phyloP scores from a whole-genome alignment of 345 rosid species.

The Tarenaya hassleriana region DNA sequence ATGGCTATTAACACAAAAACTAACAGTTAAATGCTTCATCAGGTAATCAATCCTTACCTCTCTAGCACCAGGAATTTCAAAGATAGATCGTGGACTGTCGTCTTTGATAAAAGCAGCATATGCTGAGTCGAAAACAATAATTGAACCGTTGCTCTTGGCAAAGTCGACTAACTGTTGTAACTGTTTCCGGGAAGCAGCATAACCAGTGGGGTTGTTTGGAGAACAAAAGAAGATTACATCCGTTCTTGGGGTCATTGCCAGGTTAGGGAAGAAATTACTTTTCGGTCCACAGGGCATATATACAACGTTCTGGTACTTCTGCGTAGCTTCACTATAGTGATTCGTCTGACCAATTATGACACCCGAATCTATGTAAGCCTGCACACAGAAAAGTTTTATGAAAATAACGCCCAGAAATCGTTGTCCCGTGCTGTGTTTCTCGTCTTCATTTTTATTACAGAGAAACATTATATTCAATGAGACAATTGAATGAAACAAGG shows the following conservation, averaged over 20 bases:
- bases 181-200: constrained; percentile 57
- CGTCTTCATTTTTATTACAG: not conserved
- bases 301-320: constrained; percentile 51
- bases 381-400: constrained; percentile 13
- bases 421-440: not conserved
- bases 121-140: constrained; percentile 67
- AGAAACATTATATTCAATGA: too few species aligned
- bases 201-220: constrained; percentile 88
- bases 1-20: not conserved
- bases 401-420: not conserved
- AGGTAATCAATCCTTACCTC: constrained; percentile 41
- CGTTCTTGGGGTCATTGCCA: constrained; percentile 44
- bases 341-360: constrained; percentile 79
- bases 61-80: constrained; percentile 84
- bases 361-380: constrained; percentile 76
- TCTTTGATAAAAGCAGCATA: constrained; percentile 68
- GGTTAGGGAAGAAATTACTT: constrained; percentile 64
- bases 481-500: too few species aligned
- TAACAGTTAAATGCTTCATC: not conserved
- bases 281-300: constrained; percentile 59
- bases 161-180: constrained; percentile 55
- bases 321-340: constrained; percentile 38
- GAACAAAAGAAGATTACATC: constrained; percentile 90
- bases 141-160: constrained; percentile 72
- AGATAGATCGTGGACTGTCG: constrained; percentile 64